phyloP scores from a whole-genome alignment of 2,329 filamentous ascomycete genomes.

The Seiridium cupressi region DNA sequence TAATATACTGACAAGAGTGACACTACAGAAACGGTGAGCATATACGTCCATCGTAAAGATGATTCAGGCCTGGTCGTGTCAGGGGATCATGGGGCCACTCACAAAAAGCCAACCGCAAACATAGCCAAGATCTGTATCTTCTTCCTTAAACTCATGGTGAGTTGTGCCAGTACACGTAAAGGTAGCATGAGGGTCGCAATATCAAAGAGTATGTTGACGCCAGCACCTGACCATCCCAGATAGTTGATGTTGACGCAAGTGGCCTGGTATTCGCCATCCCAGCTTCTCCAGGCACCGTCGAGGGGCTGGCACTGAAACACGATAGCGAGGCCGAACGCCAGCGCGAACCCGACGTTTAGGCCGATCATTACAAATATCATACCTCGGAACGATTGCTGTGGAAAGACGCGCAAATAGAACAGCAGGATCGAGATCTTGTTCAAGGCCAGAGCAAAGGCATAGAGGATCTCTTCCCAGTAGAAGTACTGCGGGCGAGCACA shows the following conservation, averaged over 20 bases:
- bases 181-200: constrained; percentile 16
- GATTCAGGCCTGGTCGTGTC: background rate
- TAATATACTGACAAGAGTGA: constrained; percentile 18
- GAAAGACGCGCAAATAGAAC: constrained; percentile 23
- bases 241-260: constrained; percentile 17
- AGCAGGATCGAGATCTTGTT: constrained; percentile 23
- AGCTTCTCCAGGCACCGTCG: constrained; percentile 15
- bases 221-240: constrained; percentile 17
- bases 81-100: background rate
- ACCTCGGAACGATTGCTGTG: constrained; percentile 10
- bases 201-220: constrained; percentile 17
- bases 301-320: constrained; percentile 19
- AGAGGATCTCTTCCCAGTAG: constrained; percentile 7
- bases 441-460: constrained; percentile 3
- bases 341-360: constrained; percentile 13
- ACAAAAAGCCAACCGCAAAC: constrained; percentile 20
- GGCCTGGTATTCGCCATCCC: constrained; percentile 17
- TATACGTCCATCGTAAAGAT: too few species aligned
- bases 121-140: constrained; percentile 18
- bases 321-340: constrained; percentile 14
- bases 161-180: constrained; percentile 13
- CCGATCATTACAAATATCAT: constrained; percentile 15
- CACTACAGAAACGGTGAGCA: background rate
- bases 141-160: constrained; percentile 15
- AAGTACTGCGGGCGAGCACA: background rate